Conservation (phyloP, 176 grass and related monocot species). For the Zoysia japonica region DNA sequence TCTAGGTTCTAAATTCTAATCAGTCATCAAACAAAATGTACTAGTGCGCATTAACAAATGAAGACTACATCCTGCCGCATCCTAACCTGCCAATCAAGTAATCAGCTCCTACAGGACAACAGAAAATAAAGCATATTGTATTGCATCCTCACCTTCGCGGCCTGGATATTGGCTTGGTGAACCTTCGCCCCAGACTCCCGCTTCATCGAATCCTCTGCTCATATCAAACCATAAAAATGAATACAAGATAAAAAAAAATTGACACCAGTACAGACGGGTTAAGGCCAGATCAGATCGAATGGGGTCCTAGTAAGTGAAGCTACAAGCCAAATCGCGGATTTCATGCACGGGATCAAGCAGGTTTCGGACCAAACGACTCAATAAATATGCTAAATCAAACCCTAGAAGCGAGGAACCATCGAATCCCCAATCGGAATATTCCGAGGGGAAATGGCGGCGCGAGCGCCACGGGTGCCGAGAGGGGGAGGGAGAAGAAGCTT, state of each 20-base stretch:
- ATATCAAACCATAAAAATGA: background rate
- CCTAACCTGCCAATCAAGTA: background rate
- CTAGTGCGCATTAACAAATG: background rate
- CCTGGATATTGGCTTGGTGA: constrained; percentile 88
- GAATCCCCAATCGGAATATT: background rate
- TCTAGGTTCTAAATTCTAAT: background rate
- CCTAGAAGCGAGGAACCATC: background rate
- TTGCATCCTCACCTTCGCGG: constrained; percentile 64
- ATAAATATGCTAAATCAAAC: background rate
- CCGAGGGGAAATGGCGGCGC: background rate
- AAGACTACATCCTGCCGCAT: background rate
- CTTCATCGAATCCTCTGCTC: constrained; percentile 91
- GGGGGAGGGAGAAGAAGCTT: constrained; percentile 19
- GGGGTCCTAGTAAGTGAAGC: background rate
- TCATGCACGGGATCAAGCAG: background rate
- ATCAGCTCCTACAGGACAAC: background rate
- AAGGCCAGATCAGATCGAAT: constrained; percentile 35
- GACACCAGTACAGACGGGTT: background rate
- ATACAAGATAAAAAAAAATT: constrained; percentile 6
- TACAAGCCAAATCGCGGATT: constrained; percentile 24
- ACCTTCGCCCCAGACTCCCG: constrained; percentile 87
- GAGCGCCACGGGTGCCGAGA: background rate
- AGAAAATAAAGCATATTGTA: background rate
- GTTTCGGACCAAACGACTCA: background rate
- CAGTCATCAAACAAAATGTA: too few species aligned